Evolutionary conservation across 2,329 filamentous ascomycete species (phyloP), one percentile per base, ranked within the genome.

Genomic region (Epichloe brachyelytri): DNA sequence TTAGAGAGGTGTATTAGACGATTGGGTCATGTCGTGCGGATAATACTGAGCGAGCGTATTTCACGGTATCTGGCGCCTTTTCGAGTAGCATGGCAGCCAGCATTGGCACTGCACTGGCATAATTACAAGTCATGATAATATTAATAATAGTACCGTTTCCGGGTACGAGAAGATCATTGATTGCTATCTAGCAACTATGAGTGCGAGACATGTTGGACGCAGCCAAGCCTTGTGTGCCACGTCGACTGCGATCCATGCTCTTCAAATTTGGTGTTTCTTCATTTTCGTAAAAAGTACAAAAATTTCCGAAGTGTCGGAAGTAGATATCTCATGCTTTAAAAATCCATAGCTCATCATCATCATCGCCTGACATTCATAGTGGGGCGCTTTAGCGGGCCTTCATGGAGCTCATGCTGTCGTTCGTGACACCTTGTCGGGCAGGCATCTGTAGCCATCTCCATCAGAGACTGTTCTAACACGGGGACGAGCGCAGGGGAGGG

Each of bases 391-490:
- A 75, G 57, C 75, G 71, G 54, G 65, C 59, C 53, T 63, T 63
- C 58, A 73, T 70, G 37, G 64, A 55, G 50, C 71, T 72, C 57
- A 70, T 71, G 53, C 71, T 69, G 49, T 79, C 76, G 65, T 80
- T 80, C 64, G 71, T 78, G 57, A 60, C 53, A 43, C 75, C 77
- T 62, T 73, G 70, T 43, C 76, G 76, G 49, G 71, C 74, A 44
- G 71, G 68, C 62, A 78, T 74, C 77, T 80, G 54, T 4, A 12
- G 17, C 2, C 4, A 8, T 6, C 8, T 38, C 11, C 17, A 19
- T 47, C 1, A 47, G 49, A 22, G 4, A 5, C 6, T 2, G 10
- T 40, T 26, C 15, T 5, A 4, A 17, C 41, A n/a, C 20, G 11
- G 14, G 11, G 8, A 3, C 33, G 43, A 19, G 4, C 49, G 57